Evolutionary conservation across 2,329 filamentous ascomycete species (phyloP), one percentile per base, ranked within the genome.

Genomic region (Microdochium trichocladiopsis): DNA sequence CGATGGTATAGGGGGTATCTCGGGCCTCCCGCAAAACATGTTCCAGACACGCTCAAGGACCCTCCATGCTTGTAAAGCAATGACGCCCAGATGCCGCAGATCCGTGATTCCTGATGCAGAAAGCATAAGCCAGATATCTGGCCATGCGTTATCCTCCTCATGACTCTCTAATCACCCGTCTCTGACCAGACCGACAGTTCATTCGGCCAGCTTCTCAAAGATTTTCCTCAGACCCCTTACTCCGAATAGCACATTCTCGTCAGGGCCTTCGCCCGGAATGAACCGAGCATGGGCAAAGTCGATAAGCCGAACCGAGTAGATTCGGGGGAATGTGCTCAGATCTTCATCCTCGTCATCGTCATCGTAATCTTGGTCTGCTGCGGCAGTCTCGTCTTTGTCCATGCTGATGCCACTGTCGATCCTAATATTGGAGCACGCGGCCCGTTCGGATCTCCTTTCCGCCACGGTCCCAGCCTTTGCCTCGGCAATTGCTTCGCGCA

Each of bases 261-360:
- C 94, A 0, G 88, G 86, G 0, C 93, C 93, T 61, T 87, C 72
- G 1, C 90, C 90, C 0, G 89, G 87, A 1, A 83, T 87, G 85
- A 87, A 97, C 49, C 76, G 72, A 11, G 94, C 94, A 69, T 99
- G 94, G 1, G 94, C 94, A 76, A 99, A 99, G 68, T 99, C 94
- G 60, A 99, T 99, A 57, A 99, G 77, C 65, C 93, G 94, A 49
- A 96, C 77, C 12, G 83, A 80, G 62, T 87, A 90, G 45, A 95
- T 81, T 60, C 85, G 59, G 55, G 54, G 65, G 25, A 58, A 67
- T 64, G 55, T 72, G 37, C 47, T 64, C 55, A 73, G 73, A 2
- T 78, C 69, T 10, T 73, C 73, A n/a, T 75, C 74, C 6, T 74
- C 71, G 3, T 80, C 78, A 2, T 81, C 77, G 2, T 84, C 80